Evolutionary conservation across 306 rosid genomes (phyloP), one percentile per base, ranked within the genome.

Genomic region (Gleditsia sinensis): DNA sequence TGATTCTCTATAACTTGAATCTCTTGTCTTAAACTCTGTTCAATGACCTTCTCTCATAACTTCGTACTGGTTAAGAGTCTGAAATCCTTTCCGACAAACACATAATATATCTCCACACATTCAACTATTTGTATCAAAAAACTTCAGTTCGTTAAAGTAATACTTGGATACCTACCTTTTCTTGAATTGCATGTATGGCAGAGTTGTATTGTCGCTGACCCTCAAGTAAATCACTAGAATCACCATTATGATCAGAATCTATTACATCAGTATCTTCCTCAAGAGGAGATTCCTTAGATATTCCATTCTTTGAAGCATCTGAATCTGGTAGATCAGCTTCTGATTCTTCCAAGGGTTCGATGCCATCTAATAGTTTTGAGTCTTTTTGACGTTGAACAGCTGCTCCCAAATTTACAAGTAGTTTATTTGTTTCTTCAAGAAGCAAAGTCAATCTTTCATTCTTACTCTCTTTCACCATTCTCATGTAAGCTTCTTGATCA

Each of bases 401-500:
- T 40, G 99, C 99, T 77, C 99, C 99, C 84, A 95, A 85, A 83
- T 95, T 95, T 62, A 84, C 96, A 48, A 95, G 98, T 53, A 95
- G 89, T 76, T 92, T 95, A 80, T 95, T 95, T 60, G 99, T 95
- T 89, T 95, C 99, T 87, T 95, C 97, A 55, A 95, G 97, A 78
- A 95, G 99, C 24, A 76, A 45, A 42, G 99, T 95, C 82, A 95
- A 79, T 69, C 99, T 82, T 78, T 95, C 99, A 76, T 95, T 95
- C 85, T 95, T 95, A 79, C 99, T 95, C 85, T 95, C 99, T 82
- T 92, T 95, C 66, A 95, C 99, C 98, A 95, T 84, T 95, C 95
- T 92, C 98, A 95, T 92, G 85, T 95, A 95, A 40, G 98, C 99
- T 88, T 95, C 99, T 91, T 95, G 99, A 83, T 95, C 99, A 85